Conservation (phyloP, 1,284 basidiomycete species). For the Malassezia globosa region DNA sequence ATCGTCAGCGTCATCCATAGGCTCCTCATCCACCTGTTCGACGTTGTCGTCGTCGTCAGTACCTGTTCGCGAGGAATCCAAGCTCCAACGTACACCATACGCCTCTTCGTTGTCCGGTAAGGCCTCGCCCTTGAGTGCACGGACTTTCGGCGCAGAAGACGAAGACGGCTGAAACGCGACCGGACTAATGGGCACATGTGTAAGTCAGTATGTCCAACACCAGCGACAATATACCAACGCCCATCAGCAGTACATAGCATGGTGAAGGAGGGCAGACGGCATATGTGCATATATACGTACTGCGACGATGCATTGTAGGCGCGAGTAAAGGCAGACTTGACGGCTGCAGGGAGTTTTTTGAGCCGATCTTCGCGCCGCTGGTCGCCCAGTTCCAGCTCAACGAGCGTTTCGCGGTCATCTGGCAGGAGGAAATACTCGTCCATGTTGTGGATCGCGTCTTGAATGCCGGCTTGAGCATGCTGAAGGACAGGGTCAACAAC, state of each 20-base stretch:
- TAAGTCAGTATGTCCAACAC: no score
- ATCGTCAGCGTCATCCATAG: not conserved
- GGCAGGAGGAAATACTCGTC: constrained; percentile 85
- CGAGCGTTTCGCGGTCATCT: constrained; percentile 89
- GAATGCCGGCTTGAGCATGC: constrained; percentile 54
- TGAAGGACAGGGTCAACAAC: constrained; percentile 67
- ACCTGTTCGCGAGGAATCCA: no score
- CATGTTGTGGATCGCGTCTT: constrained; percentile 73
- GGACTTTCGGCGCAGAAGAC: not conserved
- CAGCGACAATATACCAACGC: no score
- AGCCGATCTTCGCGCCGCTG: constrained; percentile 58
- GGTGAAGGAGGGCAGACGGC: no score
- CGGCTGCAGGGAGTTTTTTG: constrained; percentile 70
- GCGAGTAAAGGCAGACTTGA: constrained; percentile 73
- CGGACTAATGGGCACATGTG: no score
- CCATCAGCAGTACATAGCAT: no score
- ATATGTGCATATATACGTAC: not conserved
- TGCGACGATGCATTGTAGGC: constrained; percentile 12
- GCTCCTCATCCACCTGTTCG: constrained; percentile 13
- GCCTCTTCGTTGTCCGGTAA: constrained; percentile 15
- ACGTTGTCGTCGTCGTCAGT: not conserved
- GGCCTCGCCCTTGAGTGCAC: constrained; percentile 5
- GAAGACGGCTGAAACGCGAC: constrained; percentile 10
- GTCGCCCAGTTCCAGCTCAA: constrained; percentile 80
- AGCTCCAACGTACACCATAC: constrained; percentile 11